A percentile compares a stretch with the other conserved stretches of the same genome.
phyloP scores from a whole-genome alignment of 352 stramenopile species.

The Phytophthora litchii region DNA sequence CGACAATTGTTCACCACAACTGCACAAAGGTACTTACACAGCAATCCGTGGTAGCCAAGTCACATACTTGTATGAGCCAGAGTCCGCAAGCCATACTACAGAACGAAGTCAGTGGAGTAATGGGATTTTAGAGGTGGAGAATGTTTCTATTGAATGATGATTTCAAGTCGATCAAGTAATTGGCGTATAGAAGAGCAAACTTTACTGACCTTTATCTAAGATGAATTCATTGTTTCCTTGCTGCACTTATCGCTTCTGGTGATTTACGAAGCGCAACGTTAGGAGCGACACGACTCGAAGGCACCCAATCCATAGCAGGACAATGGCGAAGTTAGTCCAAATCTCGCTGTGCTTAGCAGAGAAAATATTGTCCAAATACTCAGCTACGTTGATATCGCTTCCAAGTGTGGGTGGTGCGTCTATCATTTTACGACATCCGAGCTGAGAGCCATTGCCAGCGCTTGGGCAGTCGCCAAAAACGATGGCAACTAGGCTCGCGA shows the following conservation, averaged over 20 bases:
- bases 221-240: background rate
- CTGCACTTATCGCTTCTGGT: conserved; percentile 12
- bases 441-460: background rate
- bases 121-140: no score
- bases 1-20: no score
- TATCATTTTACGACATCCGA: conserved; percentile 17
- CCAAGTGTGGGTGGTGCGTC: conserved; percentile 8
- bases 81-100: no score
- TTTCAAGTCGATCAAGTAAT: no score
- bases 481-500: conserved; percentile 12
- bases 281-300: conserved; percentile 84
- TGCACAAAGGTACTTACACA: no score
- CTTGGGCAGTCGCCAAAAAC: conserved; percentile 18
- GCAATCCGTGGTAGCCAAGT: no score
- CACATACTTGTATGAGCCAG: no score
- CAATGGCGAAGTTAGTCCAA: conserved; percentile 22
- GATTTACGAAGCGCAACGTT: conserved; percentile 33
- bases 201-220: no score
- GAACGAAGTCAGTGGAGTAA: no score
- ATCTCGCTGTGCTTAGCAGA: conserved; percentile 21
- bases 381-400: conserved; percentile 30
- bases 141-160: no score
- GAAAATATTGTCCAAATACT: conserved; percentile 33
- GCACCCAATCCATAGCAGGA: conserved; percentile 20
- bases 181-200: no score